A percentile compares a stretch with the other conserved stretches of the same genome.
These are phyloP conservation scores for Eustoma russellianum DNA, from an alignment of 257 asterid species.

Conservation along the genomic window DNA sequence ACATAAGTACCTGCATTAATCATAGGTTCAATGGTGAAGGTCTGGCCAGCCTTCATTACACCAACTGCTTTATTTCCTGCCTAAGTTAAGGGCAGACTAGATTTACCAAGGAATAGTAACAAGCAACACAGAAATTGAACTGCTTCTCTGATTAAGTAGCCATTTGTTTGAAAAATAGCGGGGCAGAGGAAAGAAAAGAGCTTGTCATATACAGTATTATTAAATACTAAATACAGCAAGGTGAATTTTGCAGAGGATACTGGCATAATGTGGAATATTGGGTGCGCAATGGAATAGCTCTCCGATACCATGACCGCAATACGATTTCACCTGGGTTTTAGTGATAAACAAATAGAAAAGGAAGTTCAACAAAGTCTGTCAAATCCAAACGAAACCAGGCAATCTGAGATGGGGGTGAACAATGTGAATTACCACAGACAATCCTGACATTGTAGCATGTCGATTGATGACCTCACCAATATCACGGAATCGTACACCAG, in stretches of 20 bases:
- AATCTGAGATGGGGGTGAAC: neutral
- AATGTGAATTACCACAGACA: constrained; percentile 64
- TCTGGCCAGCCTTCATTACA: constrained; percentile 94
- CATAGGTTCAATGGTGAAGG: constrained; percentile 96
- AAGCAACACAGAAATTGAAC: neutral
- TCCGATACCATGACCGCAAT: constrained; percentile 97
- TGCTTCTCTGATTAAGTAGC: neutral
- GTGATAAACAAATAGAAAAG: neutral
- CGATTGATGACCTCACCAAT: constrained; percentile 85
- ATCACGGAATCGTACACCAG: constrained; percentile 91
- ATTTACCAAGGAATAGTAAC: neutral
- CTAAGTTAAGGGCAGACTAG: constrained; percentile 36
- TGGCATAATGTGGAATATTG: constrained; percentile 90
- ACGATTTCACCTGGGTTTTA: constrained; percentile 58
- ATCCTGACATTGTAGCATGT: constrained; percentile 87
- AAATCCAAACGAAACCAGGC: neutral
- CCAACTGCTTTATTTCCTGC: constrained; percentile 98
- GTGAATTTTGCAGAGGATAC: constrained; percentile 51
- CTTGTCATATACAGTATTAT: too few species aligned
- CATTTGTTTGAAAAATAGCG: too few species aligned
- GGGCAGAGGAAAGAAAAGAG: too few species aligned
- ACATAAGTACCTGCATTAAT: constrained; percentile 55
- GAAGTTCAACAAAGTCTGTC: neutral
- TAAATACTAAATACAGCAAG: neutral
- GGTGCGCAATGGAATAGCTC: constrained; percentile 99